Evolutionary conservation across 257 asterid genomes (phyloP), one percentile per base, ranked within the genome.

Genomic region (Gardenia jasminoides): DNA sequence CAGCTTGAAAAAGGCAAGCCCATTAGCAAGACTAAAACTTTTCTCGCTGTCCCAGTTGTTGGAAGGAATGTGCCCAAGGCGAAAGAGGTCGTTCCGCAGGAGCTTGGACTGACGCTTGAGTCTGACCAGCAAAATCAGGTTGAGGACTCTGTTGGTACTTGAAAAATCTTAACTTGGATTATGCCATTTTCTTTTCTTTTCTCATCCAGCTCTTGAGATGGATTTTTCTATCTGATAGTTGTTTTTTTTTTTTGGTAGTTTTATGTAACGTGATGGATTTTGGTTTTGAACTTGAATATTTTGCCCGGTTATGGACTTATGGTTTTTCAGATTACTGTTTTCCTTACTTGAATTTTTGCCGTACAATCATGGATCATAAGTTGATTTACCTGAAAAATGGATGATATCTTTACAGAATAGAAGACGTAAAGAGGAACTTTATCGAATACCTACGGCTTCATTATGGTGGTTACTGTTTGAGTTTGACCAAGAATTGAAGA

Each of bases 1-100:
- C 93, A 88, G 91, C 97, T 94, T 56, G 93, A 91, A 61, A 91
- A 91, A 83, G 78, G 93, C 85, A 78, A 87, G 22, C 99, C 99
- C 76, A 85, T 95, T 58, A 95, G 98, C 86, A 95, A 95, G 92
- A 93, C 80, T 76, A 93, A 93, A 85, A 68, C 93, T 0, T 93
- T 90, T 47, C 54, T 89, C 88, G 99, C 98, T 59, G 59, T 89
- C 10, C 90, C 99, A 19, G 89, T 77, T 2, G 82, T 91, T 12
- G 13, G 15, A 0, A 84, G 97, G 47, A 66, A 77, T 72, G 69
- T 74, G 7, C 67, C 83, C 19, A 90, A 82, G 74, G 65, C 79
- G 41, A 76, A 74, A 74, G 86, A 71, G 33, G 85, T 75, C 17
- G 78, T 54, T 41, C 78, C 77, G 1, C 80, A 54, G 76, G 87